phyloP scores from a whole-genome alignment of 345 rosid species.

The Orychophragmus violaceus region DNA sequence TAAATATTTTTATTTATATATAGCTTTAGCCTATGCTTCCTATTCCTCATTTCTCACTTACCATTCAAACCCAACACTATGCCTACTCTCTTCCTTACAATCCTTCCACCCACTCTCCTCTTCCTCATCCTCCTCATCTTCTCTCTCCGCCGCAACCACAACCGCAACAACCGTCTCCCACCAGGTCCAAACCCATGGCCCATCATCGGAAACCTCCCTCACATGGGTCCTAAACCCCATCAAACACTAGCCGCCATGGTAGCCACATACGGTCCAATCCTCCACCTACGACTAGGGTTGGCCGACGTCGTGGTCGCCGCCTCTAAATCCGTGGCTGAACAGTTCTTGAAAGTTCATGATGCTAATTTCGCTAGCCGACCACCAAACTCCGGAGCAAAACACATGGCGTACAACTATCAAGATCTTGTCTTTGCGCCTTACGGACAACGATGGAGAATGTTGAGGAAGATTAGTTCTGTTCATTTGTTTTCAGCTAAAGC shows the following conservation, averaged over 20 bases:
- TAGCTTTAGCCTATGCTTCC: neutral
- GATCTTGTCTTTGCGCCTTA: constrained; percentile 94
- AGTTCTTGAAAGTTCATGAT: constrained; percentile 71
- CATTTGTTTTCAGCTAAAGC: constrained; percentile 92
- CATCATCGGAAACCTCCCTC: constrained; percentile 76
- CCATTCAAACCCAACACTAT: constrained; percentile 29
- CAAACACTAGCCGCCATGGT: constrained; percentile 57
- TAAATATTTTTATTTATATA: neutral
- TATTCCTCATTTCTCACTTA: constrained; percentile 4
- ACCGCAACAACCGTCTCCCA: constrained; percentile 43
- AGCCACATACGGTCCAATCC: constrained; percentile 59
- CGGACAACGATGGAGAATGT: constrained; percentile 81
- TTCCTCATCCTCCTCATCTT: neutral
- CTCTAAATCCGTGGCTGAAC: constrained; percentile 77
- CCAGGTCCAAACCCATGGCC: constrained; percentile 97
- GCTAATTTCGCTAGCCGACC: constrained; percentile 87
- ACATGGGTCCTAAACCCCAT: constrained; percentile 75
- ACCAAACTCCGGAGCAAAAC: constrained; percentile 81
- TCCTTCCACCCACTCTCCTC: constrained; percentile 33
- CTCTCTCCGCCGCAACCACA: constrained; percentile 5
- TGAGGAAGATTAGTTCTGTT: constrained; percentile 70
- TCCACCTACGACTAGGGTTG: constrained; percentile 70
- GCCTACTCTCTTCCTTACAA: constrained; percentile 27
- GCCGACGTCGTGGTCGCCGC: constrained; percentile 79
- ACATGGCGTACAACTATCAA: constrained; percentile 81